These are phyloP conservation scores for Penicillium atrosanguineum DNA, from an alignment of 495 filamentous ascomycete genomes.

Conservation along the genomic window DNA sequence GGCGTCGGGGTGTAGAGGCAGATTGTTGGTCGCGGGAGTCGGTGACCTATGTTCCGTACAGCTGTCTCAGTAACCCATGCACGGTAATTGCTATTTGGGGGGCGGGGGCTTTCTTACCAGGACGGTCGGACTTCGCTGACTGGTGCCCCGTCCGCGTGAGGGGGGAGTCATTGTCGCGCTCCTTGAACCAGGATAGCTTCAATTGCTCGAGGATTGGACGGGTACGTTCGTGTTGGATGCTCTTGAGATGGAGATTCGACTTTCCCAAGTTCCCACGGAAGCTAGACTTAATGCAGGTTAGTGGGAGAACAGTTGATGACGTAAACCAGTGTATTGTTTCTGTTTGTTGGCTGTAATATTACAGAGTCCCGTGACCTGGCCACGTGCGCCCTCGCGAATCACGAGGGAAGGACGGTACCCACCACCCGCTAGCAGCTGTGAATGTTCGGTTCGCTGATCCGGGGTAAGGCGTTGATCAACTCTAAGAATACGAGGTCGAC, in stretches of 20 bases:
- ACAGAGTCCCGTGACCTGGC: constrained; percentile 14
- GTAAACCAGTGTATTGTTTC: constrained; percentile 3
- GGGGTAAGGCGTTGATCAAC: constrained; percentile 16
- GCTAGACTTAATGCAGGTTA: constrained; percentile 7
- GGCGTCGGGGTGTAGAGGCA: constrained; percentile 31
- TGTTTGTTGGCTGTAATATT: constrained; percentile 1
- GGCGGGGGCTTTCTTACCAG: constrained; percentile 38
- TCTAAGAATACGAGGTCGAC: neutral
- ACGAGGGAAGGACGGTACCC: neutral
- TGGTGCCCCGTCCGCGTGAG: constrained; percentile 35
- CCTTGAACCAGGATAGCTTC: neutral
- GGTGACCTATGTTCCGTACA: constrained; percentile 46
- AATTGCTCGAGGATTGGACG: constrained; percentile 4
- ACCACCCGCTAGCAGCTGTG: neutral
- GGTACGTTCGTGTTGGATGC: neutral
- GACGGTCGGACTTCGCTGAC: constrained; percentile 55
- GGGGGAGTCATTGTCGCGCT: constrained; percentile 32
- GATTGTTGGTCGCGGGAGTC: constrained; percentile 55
- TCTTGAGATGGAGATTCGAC: constrained; percentile 3
- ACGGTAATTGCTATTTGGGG: constrained; percentile 3
- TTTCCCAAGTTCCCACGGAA: constrained; percentile 7
- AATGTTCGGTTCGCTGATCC: constrained; percentile 16
- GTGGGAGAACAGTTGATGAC: neutral
- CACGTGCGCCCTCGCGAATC: constrained; percentile 16
- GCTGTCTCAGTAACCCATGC: constrained; percentile 11